Base-by-base conservation (phyloP, 2,329 filamentous ascomycete genomes). In the Immersiporthe knoxdaviesiana region DNA sequence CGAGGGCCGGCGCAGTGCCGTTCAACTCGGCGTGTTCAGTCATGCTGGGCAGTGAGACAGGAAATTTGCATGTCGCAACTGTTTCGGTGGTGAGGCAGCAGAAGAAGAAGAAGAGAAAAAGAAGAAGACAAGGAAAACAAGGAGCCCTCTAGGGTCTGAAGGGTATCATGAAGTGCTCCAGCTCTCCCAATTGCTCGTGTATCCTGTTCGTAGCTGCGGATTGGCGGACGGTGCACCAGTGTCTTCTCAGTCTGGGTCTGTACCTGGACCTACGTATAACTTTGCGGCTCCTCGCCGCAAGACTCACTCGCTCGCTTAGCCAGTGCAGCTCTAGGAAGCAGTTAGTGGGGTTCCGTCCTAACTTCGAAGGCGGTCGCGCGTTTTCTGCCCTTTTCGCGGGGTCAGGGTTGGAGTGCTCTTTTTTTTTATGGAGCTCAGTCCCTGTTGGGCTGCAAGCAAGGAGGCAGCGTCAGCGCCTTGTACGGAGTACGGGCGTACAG, bases 1-100 rank as follows among this genome's bases (percentile, higher is more conserved):
- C 85, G 72, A 89, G 78, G 73, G 78, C 75, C 72, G 78, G 74
- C 63, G 76, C 75, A 68, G 77, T 74, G 73, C 79, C 65, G 76
- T 82, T 81, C 74, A 79, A 77, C 77, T 79, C 79, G 76, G 78
- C 79, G 81, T 50, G 65, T 54, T 85, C 83, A 81, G 83, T 82
- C 84, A 84, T 87, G 75, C 80, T 83, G 77, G 73, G 75, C 74
- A 66, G 70, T 14, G 27, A 74, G 75, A 61, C 75, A 74, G 74
- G 74, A 72, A 73, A 75, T 75, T 74, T 75, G 78, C 78, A 80
- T 80, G 70, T 74, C 78, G 76, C 68, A 71, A 71, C 68, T 73
- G 39, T 56, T 62, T 44, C 16, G 24, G n/a, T n/a, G n/a, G n/a
- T n/a, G n/a, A n/a, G n/a, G n/a, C n/a, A n/a, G n/a, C n/a, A n/a